Base-by-base conservation (phyloP, 257 asterid genomes). In the Solanum corneliomulleri region DNA sequence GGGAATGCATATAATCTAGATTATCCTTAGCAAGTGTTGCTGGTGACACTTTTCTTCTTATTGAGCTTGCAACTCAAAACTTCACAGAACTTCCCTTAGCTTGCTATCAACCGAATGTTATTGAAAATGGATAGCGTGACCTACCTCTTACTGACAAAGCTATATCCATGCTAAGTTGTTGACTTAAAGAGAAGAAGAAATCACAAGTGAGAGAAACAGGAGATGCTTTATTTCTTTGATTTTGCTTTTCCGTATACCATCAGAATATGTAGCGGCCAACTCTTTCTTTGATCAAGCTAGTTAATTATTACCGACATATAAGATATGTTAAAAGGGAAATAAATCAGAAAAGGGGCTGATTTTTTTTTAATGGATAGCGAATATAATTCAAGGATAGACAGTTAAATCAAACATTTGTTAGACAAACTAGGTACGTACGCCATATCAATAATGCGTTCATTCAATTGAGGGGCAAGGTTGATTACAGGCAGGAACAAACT, bases 401-500 rank as follows among this genome's bases (percentile, higher is more conserved):
- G 44, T 8, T 6, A 9, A 39, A 39, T 7, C 42, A 39, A 39
- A 39, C 42, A 66, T 25, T 66, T 27, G 8, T 27, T 27, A 66
- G 37, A 68, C 18, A 25, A n/a, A n/a, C 18, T 82, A 29, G 4
- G 86, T 85, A 91, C 99, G 93, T 92, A 95, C 98, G 98, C 98
- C 98, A 95, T 90, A 89, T 94, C 98, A 82, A 96, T 97, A 41
- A 8, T 88, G 89, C 85, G 92, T 88, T 96, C 98, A 89, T 94
- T 96, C 90, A 95, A 98, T 90, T 95, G 98, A 83, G 99, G 98
- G 90, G 99, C 98, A 86, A 96, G 96, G 92, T 98, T 98, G 97
- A 95, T 95, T 49, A 96, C 98, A 18, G 99, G 98, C 92, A 96
- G 90, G 89, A 96, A 96, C n/a, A 98, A 96, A 90, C 99, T 95